Base-by-base conservation (phyloP, 1,284 basidiomycete species). In the Trametes pubescens region DNA sequence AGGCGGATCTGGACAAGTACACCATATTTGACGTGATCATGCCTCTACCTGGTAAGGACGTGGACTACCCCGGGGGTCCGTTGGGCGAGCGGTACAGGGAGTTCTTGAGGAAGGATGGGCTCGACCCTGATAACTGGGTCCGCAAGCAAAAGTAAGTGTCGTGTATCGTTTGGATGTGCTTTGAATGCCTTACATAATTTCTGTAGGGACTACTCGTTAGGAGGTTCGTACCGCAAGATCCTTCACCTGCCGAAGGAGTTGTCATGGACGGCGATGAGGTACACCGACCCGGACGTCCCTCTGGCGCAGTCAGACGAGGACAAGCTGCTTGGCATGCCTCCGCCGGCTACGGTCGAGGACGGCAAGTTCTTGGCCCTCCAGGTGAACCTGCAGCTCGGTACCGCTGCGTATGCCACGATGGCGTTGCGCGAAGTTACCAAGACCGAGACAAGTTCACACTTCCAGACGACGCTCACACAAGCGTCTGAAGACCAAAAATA, bases 221-320 rank as follows among this genome's bases (percentile, higher is more conserved):
- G 89, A 59, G 98, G 98, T 8, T 95, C 96, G 0, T 99, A 99
- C 76, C 90, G 98, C 65, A 90, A 91, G 64, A 93, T 99, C 60
- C 78, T 99, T 59, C 94, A 96, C 71, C 81, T 90, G 24, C 97
- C 98, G 0, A 86, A 85, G 55, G 84, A 93, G 66, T 79, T 98
- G 44, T 85, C 88, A 0, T 98, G 94, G 93, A 81, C 84, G 6
- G 85, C 93, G 21, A 80, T 99, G 61, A 84, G 87, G 58, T 99
- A 99, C 78, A 97, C 95, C 8, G 94, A 99, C 75, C 94, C 96
- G 0, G 92, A 98, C 72, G 86, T 97, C 46, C 84, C 94, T 10
- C 86, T 99, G 32, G 92, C 93, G 2, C 95, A 96, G 74, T 91
- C 96, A 0, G 98, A 99, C 76, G 98, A 99, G 78, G 98, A 99